Evolutionary conservation across 345 rosid genomes (phyloP).

Genomic region (Psidium friedrichsthalianum): DNA sequence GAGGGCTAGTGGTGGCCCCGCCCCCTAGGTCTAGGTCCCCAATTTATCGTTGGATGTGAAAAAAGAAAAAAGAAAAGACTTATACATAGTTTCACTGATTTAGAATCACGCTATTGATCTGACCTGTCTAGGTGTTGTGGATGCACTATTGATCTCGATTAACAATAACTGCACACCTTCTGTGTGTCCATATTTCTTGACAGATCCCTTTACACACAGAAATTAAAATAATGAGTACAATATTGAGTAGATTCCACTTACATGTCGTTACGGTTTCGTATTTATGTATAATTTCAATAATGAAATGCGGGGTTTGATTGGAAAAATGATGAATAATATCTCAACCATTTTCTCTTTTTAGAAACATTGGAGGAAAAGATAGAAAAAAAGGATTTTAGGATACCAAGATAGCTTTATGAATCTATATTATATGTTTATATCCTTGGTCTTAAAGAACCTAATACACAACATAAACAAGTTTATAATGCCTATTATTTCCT

Average conservation of each 20-base stretch:
- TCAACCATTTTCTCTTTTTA: neutral
- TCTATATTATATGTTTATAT: neutral
- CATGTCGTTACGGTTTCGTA: neutral
- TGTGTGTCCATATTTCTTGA: neutral
- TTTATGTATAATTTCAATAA: neutral
- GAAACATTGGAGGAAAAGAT: neutral
- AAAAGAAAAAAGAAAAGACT: neutral
- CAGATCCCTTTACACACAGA: neutral
- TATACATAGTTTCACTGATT: neutral
- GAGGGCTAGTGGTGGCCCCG: neutral
- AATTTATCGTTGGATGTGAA: neutral
- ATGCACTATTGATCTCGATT: neutral
- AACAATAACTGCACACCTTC: too few species aligned
- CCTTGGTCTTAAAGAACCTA: neutral
- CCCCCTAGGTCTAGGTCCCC: neutral
- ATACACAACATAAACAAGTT: neutral
- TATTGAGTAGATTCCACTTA: neutral
- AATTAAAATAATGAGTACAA: neutral
- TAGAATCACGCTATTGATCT: neutral
- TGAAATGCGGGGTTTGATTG: neutral
- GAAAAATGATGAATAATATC: neutral
- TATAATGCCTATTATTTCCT: neutral
- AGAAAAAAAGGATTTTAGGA: neutral
- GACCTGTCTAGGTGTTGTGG: too few species aligned
- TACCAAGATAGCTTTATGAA: neutral